Evolutionary conservation across 2,329 filamentous ascomycete species (phyloP).

Genomic region (Exophiala sp.): DNA sequence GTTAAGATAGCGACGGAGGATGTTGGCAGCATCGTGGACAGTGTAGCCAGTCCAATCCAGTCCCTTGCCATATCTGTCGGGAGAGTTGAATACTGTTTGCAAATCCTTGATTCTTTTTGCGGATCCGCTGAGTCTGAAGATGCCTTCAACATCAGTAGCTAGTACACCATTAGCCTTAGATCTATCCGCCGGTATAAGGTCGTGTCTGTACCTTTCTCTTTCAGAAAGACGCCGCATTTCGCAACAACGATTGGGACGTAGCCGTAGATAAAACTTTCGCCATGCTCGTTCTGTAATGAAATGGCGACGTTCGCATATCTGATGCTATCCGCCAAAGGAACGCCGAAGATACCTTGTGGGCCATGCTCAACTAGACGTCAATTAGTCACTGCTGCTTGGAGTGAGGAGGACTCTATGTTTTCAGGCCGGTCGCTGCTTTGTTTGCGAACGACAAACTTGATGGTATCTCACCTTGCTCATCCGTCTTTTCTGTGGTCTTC

Average conservation of each 20-base stretch:
- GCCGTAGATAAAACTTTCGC: slow-evolving; percentile 95
- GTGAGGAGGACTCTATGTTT: background rate
- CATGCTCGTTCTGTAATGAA: slow-evolving; percentile 86
- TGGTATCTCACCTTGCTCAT: slow-evolving; percentile 56
- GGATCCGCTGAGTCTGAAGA: slow-evolving; percentile 92
- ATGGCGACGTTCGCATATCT: slow-evolving; percentile 98
- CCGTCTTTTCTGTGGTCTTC: slow-evolving; percentile 60
- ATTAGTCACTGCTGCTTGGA: slow-evolving; percentile 10
- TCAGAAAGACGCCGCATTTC: slow-evolving; percentile 94
- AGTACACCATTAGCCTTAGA: slow-evolving; percentile 32
- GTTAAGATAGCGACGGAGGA: slow-evolving; percentile 91
- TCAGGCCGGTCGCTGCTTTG: background rate
- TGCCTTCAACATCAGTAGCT: slow-evolving; percentile 94
- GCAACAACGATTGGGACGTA: slow-evolving; percentile 98
- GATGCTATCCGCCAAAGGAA: slow-evolving; percentile 90
- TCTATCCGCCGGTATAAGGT: background rate
- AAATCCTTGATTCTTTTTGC: slow-evolving; percentile 98
- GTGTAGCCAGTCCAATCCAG: slow-evolving; percentile 97
- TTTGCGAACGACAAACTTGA: too few species aligned
- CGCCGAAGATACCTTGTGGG: slow-evolving; percentile 75
- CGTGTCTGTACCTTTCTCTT: slow-evolving; percentile 79
- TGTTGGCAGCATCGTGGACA: slow-evolving; percentile 96
- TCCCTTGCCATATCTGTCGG: slow-evolving; percentile 92
- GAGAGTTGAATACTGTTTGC: slow-evolving; percentile 86
- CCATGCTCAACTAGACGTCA: slow-evolving; percentile 14